Base-by-base conservation (phyloP, 805 yeast species). In the Schwanniomyces pseudopolymorphus region DNA sequence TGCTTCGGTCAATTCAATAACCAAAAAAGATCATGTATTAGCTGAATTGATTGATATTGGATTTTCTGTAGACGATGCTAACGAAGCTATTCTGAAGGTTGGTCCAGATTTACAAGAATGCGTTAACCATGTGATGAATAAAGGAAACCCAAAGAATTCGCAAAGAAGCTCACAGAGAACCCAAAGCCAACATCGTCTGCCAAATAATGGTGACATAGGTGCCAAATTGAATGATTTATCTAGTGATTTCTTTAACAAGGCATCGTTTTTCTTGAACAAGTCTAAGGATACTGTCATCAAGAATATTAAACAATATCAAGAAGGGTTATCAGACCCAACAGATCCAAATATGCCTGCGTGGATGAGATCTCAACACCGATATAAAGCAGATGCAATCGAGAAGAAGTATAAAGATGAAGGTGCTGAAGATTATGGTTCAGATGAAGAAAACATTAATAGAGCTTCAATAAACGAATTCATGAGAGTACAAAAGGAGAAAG, bases 1-100 rank as follows among this genome's bases (percentile, higher is more conserved):
- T 3, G 10, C n/a, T n/a, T 21, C 44, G 4, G 28, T 19, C 5
- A 41, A 33, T 33, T 31, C 44, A 13, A n/a, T 17, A 11, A 58
- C 47, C 31, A 60, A 59, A 7, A 61, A 63, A 39, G 87, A 83
- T 52, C 67, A 67, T 36, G 72, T 81, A 1, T 59, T 87, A 14
- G 92, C 92, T 0, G 87, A 82, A 53, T 69, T 88, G 37, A 64
- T 87, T 2, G 94, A 88, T 48, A 89, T 89, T 81, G 96, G 96
- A 2, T 89, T 89, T 56, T 64, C 84, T 1, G 67, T 78, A 0
- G 83, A 80, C 1, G 78, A 74, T 43, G 82, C 94, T 4, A 75
- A 72, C 21, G 64, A 67, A 2, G 95, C 95, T 0, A 70, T 89
- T 31, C 74, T 65, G 6, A 65, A 70, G 39, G 79, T 84, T 0